Conservation (phyloP, 257 asterid species). For the Striga asiatica region DNA sequence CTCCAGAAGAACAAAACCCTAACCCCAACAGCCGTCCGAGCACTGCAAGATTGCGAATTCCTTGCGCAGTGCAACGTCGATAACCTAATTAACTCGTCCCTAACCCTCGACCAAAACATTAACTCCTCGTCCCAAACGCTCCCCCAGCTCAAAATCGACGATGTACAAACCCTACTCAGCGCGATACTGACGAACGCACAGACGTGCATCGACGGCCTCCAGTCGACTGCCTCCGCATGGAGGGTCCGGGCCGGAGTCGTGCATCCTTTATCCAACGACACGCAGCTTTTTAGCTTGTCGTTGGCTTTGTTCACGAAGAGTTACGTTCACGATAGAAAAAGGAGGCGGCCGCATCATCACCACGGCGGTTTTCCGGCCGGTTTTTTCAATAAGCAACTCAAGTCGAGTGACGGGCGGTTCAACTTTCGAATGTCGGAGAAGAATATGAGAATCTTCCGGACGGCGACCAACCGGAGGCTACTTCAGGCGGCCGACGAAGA, state of each 20-base stretch:
- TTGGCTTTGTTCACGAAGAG: conserved; percentile 50
- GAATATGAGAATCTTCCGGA: conserved; percentile 23
- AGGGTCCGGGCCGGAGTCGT: conserved; percentile 34
- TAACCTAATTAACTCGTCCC: conserved; percentile 20
- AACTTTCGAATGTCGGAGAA: conserved; percentile 33
- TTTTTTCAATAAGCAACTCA: neutral
- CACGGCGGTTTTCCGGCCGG: too few species aligned
- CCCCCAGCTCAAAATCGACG: conserved; percentile 33
- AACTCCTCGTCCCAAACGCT: conserved; percentile 30
- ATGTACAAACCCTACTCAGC: conserved; percentile 53
- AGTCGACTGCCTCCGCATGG: conserved; percentile 47
- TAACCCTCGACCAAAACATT: conserved; percentile 21
- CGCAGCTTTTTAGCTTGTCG: conserved; percentile 55
- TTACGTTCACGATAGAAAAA: conserved; percentile 35
- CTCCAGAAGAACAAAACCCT: conserved; percentile 22
- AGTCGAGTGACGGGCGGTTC: conserved; percentile 21
- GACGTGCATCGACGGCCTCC: conserved; percentile 62
- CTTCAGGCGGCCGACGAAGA: conserved; percentile 23
- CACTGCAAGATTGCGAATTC: conserved; percentile 55
- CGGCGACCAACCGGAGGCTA: conserved; percentile 31
- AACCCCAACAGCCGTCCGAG: conserved; percentile 38
- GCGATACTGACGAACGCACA: conserved; percentile 58
- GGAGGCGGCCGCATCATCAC: too few species aligned
- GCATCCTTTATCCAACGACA: conserved; percentile 42
- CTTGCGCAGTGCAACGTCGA: conserved; percentile 57